phyloP scores from a whole-genome alignment of 1,284 basidiomycete genomes.

The Leccinum holopus region DNA sequence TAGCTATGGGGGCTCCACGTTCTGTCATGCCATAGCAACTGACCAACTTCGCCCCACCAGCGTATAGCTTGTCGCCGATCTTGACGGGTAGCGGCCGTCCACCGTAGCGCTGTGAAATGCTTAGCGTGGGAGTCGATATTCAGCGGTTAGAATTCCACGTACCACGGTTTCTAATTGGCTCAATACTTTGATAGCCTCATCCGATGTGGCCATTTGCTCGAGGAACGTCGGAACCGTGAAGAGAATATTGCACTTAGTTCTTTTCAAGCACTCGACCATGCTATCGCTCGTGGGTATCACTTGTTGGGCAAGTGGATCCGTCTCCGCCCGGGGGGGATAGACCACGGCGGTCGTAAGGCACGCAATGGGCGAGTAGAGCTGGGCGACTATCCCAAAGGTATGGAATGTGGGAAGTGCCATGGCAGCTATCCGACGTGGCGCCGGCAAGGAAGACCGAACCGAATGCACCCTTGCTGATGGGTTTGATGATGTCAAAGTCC shows the following conservation, averaged over 20 bases:
- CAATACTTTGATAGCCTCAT: neutral
- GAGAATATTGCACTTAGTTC: neutral
- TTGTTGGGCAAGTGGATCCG: constrained; percentile 13
- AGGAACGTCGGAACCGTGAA: neutral
- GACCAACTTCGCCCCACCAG: constrained; percentile 22
- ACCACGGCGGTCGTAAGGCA: constrained; percentile 11
- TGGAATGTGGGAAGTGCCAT: constrained; percentile 26
- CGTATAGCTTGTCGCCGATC: constrained; percentile 20
- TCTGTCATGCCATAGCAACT: constrained; percentile 30
- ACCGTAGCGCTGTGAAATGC: constrained; percentile 19
- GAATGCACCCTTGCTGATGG: constrained; percentile 98
- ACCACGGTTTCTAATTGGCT: neutral
- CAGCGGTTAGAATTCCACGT: neutral
- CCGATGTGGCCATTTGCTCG: neutral
- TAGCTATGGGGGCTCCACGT: constrained; percentile 20
- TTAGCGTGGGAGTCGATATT: neutral
- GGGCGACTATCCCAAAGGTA: constrained; percentile 17
- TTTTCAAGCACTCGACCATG: constrained; percentile 13
- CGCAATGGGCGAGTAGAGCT: constrained; percentile 20
- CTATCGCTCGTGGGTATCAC: constrained; percentile 22
- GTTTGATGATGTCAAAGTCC: constrained; percentile 99
- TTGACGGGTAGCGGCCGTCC: constrained; percentile 28
- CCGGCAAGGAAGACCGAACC: constrained; percentile 94
- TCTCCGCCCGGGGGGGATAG: constrained; percentile 18
- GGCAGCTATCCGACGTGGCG: constrained; percentile 18